Base-by-base conservation (phyloP, 345 rosid genomes). In the Eucalyptus albens region DNA sequence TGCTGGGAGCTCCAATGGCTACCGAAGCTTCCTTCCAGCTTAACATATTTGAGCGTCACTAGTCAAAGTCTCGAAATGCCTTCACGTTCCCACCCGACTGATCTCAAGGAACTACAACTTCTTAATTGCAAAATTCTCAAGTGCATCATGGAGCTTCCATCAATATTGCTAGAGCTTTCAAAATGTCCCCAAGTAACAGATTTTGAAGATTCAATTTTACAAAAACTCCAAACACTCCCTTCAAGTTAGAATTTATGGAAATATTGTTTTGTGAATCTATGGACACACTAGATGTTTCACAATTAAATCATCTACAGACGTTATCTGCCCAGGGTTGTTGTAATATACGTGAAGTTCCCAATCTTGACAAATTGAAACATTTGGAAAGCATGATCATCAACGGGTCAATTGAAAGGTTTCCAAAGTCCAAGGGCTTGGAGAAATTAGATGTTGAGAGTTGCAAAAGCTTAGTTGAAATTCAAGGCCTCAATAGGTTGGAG, bases 221-320 rank as follows among this genome's bases (percentile, higher is more conserved):
- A 6, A 40, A 6, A 40, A 5, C 60, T 22, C 62, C 5, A 22
- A 56, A 9, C 27, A 3, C 27, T 56, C 62, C 62, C 5, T 56
- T 24, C 11, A 10, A 26, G 14, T 26, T 59, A 13, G n/a, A 59
- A 2, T 9, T 59, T 3, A 3, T 1, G 2, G 7, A 59, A 26
- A 0, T 24, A 1, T 10, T 11, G 10, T 24, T 24, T 1, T 8
- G 27, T 0, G 0, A 56, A 10, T 9, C 12, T 0, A 21, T 21
- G 13, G 27, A 55, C 5, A 55, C 24, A 21, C 27, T 55, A 0
- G 27, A 55, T 4, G 5, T 55, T 55, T 55, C 60, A 22, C 27
- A 21, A 55, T 55, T 55, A 0, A 55, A 55, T 5, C 26, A 9
- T 55, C 29, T 59, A 1, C 5, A 11, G 65, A 24, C 11, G 5